Percentiles rank a stretch among this genome's conserved stretches.
phyloP scores from a whole-genome alignment of 2,329 filamentous ascomycete species.

The Aureobasidium lini region DNA sequence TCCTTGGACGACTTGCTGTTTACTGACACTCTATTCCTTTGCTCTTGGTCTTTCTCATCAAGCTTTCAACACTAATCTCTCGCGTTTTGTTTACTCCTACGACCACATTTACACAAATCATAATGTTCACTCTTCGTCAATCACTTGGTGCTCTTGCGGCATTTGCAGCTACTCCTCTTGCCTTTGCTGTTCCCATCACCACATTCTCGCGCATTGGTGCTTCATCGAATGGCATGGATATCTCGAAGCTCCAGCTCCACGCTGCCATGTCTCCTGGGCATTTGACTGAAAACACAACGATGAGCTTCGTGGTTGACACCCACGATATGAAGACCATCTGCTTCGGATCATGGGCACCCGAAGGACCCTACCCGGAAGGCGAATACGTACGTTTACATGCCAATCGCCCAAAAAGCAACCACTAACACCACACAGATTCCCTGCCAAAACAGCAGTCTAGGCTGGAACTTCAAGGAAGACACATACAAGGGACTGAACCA shows the following conservation, averaged over 20 bases:
- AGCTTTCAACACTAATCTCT: not conserved
- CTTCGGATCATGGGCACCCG: slow-evolving; percentile 4
- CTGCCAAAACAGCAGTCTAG: slow-evolving; percentile 12
- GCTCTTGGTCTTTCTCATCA: not conserved
- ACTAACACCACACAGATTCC: slow-evolving; percentile 3
- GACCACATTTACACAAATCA: not conserved
- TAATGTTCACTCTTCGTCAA: slow-evolving; percentile 7
- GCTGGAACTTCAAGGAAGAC: slow-evolving; percentile 14
- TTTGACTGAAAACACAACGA: slow-evolving; percentile 7
- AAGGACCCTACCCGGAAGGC: not conserved
- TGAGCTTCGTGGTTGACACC: slow-evolving; percentile 13
- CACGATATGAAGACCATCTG: not conserved
- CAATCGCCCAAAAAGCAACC: not conserved
- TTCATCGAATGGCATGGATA: not conserved
- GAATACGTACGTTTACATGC: slow-evolving; percentile 4
- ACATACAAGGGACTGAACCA: slow-evolving; percentile 4
- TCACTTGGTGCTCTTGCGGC: not conserved
- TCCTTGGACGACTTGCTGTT: not conserved
- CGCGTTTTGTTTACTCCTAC: not conserved
- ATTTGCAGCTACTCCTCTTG: slow-evolving; percentile 5
- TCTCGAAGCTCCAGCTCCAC: not conserved
- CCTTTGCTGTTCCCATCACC: not conserved
- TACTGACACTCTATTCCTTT: not conserved
- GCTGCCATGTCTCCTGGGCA: not conserved
- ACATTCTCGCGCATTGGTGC: not conserved